Evolutionary conservation across 305 asterid genomes (phyloP).

Genomic region (Fraxinus albicans): DNA sequence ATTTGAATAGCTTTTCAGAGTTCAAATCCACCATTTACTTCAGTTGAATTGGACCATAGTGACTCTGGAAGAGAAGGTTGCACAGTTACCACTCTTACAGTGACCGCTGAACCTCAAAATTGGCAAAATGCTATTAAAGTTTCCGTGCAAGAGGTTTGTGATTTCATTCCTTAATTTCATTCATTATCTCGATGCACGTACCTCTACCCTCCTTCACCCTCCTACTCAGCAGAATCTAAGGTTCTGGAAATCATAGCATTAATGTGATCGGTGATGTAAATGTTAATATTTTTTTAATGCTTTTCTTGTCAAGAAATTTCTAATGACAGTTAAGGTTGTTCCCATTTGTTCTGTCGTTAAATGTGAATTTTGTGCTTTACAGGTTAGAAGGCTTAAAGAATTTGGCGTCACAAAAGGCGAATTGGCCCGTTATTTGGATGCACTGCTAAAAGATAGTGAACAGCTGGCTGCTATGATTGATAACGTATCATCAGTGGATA

Average conservation of each 20-base stretch:
- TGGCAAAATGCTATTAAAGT: slow-evolving; percentile 95
- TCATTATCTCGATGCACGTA: background rate
- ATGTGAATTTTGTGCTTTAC: slow-evolving; percentile 20
- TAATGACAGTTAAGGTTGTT: slow-evolving; percentile 1
- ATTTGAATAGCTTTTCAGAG: slow-evolving; percentile 60
- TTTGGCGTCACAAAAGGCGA: slow-evolving; percentile 99
- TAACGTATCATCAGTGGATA: slow-evolving; percentile 95
- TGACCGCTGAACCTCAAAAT: slow-evolving; percentile 93
- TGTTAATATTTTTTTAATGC: background rate
- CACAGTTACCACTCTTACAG: slow-evolving; percentile 96
- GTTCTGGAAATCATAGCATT: background rate
- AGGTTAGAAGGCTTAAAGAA: slow-evolving; percentile 99
- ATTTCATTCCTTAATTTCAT: slow-evolving; percentile 18
- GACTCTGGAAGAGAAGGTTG: slow-evolving; percentile 99
- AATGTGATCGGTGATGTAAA: background rate
- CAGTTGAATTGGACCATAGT: slow-evolving; percentile 98
- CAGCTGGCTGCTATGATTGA: slow-evolving; percentile 99
- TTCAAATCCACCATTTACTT: slow-evolving; percentile 97
- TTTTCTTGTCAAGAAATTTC: background rate
- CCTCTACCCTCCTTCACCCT: slow-evolving; percentile 1
- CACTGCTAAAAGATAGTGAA: slow-evolving; percentile 93
- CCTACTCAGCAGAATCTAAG: background rate
- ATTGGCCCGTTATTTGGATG: slow-evolving; percentile 91
- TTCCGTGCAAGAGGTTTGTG: slow-evolving; percentile 97
- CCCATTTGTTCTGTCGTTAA: slow-evolving; percentile 18